Base-by-base conservation (phyloP, 164 flowering plant genomes). In the Euptelea pleiosperma region DNA sequence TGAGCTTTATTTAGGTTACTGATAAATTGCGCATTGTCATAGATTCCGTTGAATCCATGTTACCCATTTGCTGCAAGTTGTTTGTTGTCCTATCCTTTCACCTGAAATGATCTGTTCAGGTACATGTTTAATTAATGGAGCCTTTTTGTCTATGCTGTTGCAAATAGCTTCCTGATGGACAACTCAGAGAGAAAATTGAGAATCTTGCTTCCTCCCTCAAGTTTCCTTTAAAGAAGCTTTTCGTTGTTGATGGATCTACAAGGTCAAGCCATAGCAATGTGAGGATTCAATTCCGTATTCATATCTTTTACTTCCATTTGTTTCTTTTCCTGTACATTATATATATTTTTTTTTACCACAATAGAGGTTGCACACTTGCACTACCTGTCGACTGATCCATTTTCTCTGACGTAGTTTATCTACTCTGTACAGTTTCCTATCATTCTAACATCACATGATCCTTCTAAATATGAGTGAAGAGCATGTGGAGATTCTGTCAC, bases 221-320 rank as follows among this genome's bases (percentile, higher is more conserved):
- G 49, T 94, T 94, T 60, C 99, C 99, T 37, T 59, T 94, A 40
- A 94, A 89, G 86, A 91, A 91, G 78, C 70, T 94, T 67, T 94
- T 91, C 57, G 96, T 91, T 37, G 87, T 94, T 59, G 99, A 94
- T 83, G 99, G 98, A 63, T 94, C 99, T 36, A 94, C 96, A 42
- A 85, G 99, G 74, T 94, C 99, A 76, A 89, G 99, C 78, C 99
- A 94, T 63, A 94, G 98, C 83, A 94, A 94, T 85, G 99, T 94
- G 73, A 81, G 96, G n/a, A 41, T 55, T 58, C 18, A 49, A 29
- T 34, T 52, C 34, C 52, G 6, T 4, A 28, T 25, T 49, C 2
- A 3, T 26, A 2, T 39, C 3, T 22, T 36, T 51, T 12, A n/a
- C 28, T 16, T 49, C 9, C 16, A 11, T 11, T 41, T 11, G 1